phyloP scores from a whole-genome alignment of 176 grass and related monocot species.

The Canna indica region DNA sequence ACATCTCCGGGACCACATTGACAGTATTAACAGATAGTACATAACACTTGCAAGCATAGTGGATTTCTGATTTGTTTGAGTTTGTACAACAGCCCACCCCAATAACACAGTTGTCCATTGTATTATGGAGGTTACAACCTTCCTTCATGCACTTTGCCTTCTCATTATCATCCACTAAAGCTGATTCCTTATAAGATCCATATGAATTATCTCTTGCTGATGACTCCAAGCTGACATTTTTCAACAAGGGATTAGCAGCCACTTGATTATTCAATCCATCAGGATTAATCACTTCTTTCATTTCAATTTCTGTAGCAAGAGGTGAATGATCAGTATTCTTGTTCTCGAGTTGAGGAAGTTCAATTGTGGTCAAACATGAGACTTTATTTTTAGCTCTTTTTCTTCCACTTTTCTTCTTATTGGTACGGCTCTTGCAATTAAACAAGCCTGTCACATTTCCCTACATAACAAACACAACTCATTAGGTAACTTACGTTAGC shows the following conservation, averaged over 20 bases:
- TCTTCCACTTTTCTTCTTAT: conserved; percentile 72
- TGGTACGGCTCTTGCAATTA: conserved; percentile 38
- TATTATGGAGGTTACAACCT: conserved; percentile 25
- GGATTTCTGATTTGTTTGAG: conserved; percentile 25
- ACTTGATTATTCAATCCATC: conserved; percentile 16
- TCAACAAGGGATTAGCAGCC: conserved; percentile 15
- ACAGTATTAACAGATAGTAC: conserved; percentile 11
- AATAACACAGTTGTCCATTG: conserved; percentile 8
- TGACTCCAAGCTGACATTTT: conserved; percentile 22
- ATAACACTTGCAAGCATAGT: conserved; percentile 15
- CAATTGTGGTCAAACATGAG: conserved; percentile 28
- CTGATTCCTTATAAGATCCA: conserved; percentile 20
- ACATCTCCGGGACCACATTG: conserved; percentile 25
- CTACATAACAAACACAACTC: conserved; percentile 21
- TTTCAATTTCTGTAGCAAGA: conserved; percentile 26
- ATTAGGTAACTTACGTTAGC: neutral
- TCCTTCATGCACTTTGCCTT: conserved; percentile 17
- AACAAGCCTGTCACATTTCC: conserved; percentile 29
- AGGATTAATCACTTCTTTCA: conserved; percentile 4
- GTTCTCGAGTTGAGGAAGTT: conserved; percentile 33
- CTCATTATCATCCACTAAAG: conserved; percentile 21
- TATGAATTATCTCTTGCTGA: conserved; percentile 30
- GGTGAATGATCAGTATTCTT: conserved; percentile 24
- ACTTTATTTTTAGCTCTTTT: conserved; percentile 66
- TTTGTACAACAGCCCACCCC: conserved; percentile 21